Base-by-base conservation (phyloP, 345 rosid genomes). In the Eucalyptus grandis region DNA sequence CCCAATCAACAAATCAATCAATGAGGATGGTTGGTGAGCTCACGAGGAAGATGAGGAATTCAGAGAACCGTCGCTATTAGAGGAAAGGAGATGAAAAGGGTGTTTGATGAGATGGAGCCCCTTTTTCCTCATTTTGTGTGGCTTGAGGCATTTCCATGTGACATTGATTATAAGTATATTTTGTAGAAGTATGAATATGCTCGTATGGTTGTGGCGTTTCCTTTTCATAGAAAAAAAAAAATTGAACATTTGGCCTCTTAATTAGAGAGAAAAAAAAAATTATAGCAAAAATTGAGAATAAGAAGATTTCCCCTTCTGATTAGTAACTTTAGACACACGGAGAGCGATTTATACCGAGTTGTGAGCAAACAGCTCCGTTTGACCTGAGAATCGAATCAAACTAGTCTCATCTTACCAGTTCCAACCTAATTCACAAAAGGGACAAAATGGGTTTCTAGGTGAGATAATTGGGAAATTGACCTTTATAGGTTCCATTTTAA, bases 281-380 rank as follows among this genome's bases (percentile, higher is more conserved):
- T 19, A 37, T 4, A 77, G 27, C 7, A 37, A 77, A 77, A 77
- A 11, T 77, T 21, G 27, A 21, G 83, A 11, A 77, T 77, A 77
- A 21, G 27, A 77, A 77, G 30, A 21, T 24, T 37, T 34, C 22
- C 44, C 26, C 4, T 34, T 34, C 19, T 34, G 11, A 34, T 69
- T 4, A 19, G 21, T 67, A 31, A 31, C 6, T 3, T 31, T 31
- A 67, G 82, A 37, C 14, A 19, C 27, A 37, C 3, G 37, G 1
- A 17, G 3, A 6, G 14, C 2, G 3, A 40, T 37, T 40, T 21
- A 40, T 11, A 72, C 0, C 1, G 3, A 14, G 83, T 2, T 19
- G 1, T 40, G 27, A 37, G 83, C 83, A 77, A 77, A 11, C 1
- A 2, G 5, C 15, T 40, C 8, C 40, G 0, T 77, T 11, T 13